Base-by-base conservation (phyloP, 306 rosid species). In the Ammopiptanthus mongolicus region DNA sequence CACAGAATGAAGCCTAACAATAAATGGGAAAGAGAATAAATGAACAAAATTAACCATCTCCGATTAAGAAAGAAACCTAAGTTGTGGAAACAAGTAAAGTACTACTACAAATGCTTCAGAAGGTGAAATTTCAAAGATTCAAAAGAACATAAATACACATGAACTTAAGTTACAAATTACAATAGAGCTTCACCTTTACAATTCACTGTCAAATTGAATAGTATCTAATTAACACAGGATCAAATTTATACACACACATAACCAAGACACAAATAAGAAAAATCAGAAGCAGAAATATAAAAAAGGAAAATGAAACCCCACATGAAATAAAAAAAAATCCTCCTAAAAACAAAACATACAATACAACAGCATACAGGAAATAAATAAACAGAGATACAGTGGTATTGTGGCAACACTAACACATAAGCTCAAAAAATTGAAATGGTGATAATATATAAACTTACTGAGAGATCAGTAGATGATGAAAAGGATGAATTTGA, bases 1-100 rank as follows among this genome's bases (percentile, higher is more conserved):
- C 80, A 84, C 97, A 90, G 0, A 68, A 8, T 63, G 97, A 90
- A 71, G 97, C 83, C 97, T 91, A 21, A 41, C 72, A 73, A 44
- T 21, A 65, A 69, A 19, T 29, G 13, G 52, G 22, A 13, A 33
- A 21, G 17, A 7, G 25, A 31, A 33, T 55, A 3, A 7, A 17
- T 5, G 46, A 50, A 29, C 9, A 5, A 1, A 60, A 7, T 28
- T 2, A 63, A 11, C 8, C 29, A 51, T 8, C 41, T 48, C n/a
- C 18, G 14, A n/a, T 31, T 7, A 12, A 17, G 47, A 69, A 50
- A 55, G 37, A 72, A 72, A 72, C 3, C 68, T 25, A 10, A 8
- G 41, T 6, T 29, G 17, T 8, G 11, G 37, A 22, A 33, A 34
- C 14, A 39, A 71, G 4, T 23, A 9, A 3, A 37, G 66, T 17